phyloP scores from a whole-genome alignment of 768 basidiomycete genomes.

The Lentinula lateritia region DNA sequence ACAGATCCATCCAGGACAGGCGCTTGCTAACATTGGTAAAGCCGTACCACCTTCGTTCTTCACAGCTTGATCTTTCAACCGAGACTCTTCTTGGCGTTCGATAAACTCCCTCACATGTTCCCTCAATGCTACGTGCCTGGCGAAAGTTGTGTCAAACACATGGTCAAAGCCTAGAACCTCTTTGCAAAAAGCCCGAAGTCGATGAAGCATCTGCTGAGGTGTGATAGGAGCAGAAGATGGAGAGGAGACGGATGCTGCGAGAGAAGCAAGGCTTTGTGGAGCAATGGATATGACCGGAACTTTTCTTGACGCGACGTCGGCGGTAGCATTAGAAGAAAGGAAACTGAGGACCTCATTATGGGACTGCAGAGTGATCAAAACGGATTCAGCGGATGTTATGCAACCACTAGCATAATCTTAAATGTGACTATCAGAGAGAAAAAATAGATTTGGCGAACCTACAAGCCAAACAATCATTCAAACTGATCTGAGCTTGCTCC shows the following conservation, averaged over 20 bases:
- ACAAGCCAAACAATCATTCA: conserved; percentile 98
- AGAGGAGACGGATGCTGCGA: conserved; percentile 57
- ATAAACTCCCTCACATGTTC: conserved; percentile 81
- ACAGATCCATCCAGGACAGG: conserved; percentile 99
- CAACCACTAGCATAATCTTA: conserved; percentile 62
- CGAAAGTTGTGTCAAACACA: conserved; percentile 94
- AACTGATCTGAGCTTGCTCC: conserved; percentile 89
- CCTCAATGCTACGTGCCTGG: conserved; percentile 75
- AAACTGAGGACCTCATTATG: conserved; percentile 88
- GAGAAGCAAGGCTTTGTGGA: conserved; percentile 80
- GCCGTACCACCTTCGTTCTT: conserved; percentile 14
- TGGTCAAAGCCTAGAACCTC: conserved; percentile 68
- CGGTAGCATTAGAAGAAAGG: conserved; percentile 50
- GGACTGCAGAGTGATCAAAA: conserved; percentile 93
- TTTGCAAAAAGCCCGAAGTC: conserved; percentile 66
- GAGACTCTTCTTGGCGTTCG: conserved; percentile 49
- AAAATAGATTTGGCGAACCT: conserved; percentile 50
- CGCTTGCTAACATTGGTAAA: conserved; percentile 90
- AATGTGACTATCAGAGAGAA: background rate
- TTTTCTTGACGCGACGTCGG: conserved; percentile 33
- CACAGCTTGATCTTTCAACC: conserved; percentile 10
- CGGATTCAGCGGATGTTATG: conserved; percentile 96
- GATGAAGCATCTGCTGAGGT: conserved; percentile 57
- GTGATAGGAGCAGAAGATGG: conserved; percentile 38
- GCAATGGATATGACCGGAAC: conserved; percentile 81